Evolutionary conservation across 2,329 filamentous ascomycete genomes (phyloP), one percentile per base, ranked within the genome.

Genomic region (Chrysoporthe deuterocubensis): DNA sequence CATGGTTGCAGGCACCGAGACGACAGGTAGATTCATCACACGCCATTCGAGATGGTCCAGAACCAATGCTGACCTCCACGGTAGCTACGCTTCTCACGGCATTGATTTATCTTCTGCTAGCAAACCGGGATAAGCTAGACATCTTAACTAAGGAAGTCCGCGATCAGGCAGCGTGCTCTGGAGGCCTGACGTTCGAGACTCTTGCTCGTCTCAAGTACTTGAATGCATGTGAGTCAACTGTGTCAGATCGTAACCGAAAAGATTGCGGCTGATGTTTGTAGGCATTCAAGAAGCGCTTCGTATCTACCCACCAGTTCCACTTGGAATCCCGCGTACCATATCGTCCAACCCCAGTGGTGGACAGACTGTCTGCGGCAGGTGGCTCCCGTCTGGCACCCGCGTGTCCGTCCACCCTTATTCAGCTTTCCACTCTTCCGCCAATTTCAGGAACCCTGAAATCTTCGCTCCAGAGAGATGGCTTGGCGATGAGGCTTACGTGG

Each of bases 391-490:
- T 52, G 72, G 73, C 50, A 83, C 79, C 0, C 71, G 74, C 3
- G 76, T 85, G 0, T 77, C 79, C 0, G 76, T 85, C 1, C 78
- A 80, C 50, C 82, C 84, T 32, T 83, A 77, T 72, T 76, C 81
- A 3, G 74, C 80, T 11, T 82, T 81, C 69, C 80, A 79, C 68
- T 80, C 80, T 62, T 76, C 80, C 1, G 71, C 74, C 6, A 77
- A 83, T 71, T 87, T 85, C 73, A 75, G 75, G 8, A 75, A 83
- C 1, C 81, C 84, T 0, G 74, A 81, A n/a, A 72, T 73, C 0
- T 87, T 81, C 71, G 75, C 75, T 3, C 85, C 85, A 0, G 82
- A 87, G 71, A 77, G 85, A 0, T 86, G 81, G 78, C 72, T 82
- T 0, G 66, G 71, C 40, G 60, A 44, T 21, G 14, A 64, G 0